A percentile compares a stretch with the other conserved stretches of the same genome.
phyloP scores from a whole-genome alignment of 495 filamentous ascomycete genomes.

The Aspergillus steynii region DNA sequence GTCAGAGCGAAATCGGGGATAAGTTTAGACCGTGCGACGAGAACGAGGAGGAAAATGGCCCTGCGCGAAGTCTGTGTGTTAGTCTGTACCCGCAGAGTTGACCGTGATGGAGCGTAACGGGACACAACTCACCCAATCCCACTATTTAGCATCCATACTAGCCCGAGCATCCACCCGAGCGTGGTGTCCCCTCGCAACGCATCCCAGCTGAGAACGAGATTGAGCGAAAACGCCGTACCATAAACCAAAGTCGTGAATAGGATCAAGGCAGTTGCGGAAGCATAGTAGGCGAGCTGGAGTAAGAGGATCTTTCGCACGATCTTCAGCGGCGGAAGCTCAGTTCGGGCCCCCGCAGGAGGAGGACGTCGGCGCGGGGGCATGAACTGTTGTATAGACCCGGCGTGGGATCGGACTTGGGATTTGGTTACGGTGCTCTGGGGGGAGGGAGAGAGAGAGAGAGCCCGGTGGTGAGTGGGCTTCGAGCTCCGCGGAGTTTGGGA shows the following conservation, averaged over 20 bases:
- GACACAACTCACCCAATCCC: constrained; percentile 64
- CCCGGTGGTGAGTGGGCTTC: background rate
- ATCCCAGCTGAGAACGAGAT: constrained; percentile 78
- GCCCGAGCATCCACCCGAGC: constrained; percentile 84
- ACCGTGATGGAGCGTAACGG: background rate
- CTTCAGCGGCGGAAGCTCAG: constrained; percentile 79
- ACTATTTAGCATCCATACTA: constrained; percentile 82
- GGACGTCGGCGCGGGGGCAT: constrained; percentile 80
- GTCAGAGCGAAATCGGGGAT: constrained; percentile 93
- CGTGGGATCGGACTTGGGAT: constrained; percentile 5
- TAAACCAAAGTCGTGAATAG: constrained; percentile 87
- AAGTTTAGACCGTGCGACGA: constrained; percentile 85
- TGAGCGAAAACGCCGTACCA: constrained; percentile 67
- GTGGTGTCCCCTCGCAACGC: constrained; percentile 86
- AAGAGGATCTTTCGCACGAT: constrained; percentile 84
- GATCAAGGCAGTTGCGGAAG: constrained; percentile 69
- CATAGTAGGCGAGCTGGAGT: constrained; percentile 86
- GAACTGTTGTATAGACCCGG: constrained; percentile 26
- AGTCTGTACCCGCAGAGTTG: background rate
- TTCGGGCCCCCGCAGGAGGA: constrained; percentile 74
- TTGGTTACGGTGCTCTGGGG: background rate
- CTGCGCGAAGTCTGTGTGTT: constrained; percentile 17
- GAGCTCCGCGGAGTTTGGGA: background rate
- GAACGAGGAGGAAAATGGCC: constrained; percentile 72
- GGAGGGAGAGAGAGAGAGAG: background rate